phyloP scores from a whole-genome alignment of 768 basidiomycete genomes.

The Lactifluus volemus region DNA sequence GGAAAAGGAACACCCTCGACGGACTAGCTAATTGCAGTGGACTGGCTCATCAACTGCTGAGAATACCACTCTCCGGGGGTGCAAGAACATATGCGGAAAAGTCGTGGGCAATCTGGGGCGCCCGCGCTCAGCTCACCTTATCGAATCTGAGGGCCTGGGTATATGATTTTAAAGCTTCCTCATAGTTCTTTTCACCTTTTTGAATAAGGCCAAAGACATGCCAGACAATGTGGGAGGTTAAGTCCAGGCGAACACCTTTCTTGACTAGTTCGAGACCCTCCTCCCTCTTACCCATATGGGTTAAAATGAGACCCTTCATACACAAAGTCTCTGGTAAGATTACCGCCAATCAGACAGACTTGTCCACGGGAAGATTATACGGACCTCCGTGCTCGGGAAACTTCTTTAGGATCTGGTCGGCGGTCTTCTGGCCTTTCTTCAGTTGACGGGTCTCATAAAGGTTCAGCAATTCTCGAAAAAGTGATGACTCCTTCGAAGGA shows the following conservation, averaged over 20 bases:
- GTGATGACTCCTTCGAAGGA: conserved; percentile 71
- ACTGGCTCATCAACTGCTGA: background rate
- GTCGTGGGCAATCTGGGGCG: background rate
- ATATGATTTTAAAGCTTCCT: conserved; percentile 90
- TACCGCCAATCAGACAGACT: conserved; percentile 7
- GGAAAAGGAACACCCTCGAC: background rate
- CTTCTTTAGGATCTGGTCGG: conserved; percentile 92
- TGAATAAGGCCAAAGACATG: conserved; percentile 95
- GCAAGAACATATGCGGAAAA: background rate
- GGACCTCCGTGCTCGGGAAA: conserved; percentile 91
- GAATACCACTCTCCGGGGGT: background rate
- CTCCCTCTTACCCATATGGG: conserved; percentile 70
- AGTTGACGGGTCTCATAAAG: conserved; percentile 86
- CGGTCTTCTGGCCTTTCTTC: conserved; percentile 82
- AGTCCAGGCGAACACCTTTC: conserved; percentile 72
- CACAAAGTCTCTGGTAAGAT: conserved; percentile 72
- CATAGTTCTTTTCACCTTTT: conserved; percentile 90
- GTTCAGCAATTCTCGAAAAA: conserved; percentile 81
- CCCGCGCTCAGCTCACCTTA: conserved; percentile 46
- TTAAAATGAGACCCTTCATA: conserved; percentile 89
- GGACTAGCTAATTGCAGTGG: background rate
- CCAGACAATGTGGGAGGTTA: conserved; percentile 93
- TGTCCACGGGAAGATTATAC: conserved; percentile 3
- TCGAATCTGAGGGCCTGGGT: conserved; percentile 83
- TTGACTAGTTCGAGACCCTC: conserved; percentile 79